These are phyloP conservation scores for Zangia roseola DNA, from an alignment of 768 basidiomycete genomes.

Conservation along the genomic window DNA sequence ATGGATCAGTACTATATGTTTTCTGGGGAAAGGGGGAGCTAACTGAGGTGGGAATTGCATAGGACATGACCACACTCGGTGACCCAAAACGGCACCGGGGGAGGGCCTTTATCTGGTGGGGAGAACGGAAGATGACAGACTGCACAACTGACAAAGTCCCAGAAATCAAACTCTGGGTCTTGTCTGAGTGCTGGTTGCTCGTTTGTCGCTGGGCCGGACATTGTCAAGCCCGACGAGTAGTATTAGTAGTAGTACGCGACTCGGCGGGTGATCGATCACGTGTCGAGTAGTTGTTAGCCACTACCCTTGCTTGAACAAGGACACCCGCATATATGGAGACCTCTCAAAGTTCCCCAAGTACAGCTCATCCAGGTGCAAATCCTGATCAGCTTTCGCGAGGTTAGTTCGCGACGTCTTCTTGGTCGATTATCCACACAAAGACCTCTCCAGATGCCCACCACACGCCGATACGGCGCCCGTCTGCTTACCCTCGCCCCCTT, in stretches of 20 bases:
- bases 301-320: no score
- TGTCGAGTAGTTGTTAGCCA: not conserved
- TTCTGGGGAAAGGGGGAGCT: constrained; percentile 13
- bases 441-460: not conserved
- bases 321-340: no score
- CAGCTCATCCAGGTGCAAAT: no score
- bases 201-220: constrained; percentile 14
- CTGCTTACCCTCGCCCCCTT: constrained; percentile 6
- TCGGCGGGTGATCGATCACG: constrained; percentile 17
- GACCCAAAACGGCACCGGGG: constrained; percentile 79
- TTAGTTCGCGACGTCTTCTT: no score
- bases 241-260: constrained; percentile 20
- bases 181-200: not conserved
- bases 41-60: constrained; percentile 85
- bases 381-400: no score
- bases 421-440: no score
- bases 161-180: constrained; percentile 55
- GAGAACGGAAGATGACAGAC: constrained; percentile 69
- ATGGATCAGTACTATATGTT: not conserved
- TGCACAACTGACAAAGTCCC: constrained; percentile 76
- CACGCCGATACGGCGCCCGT: not conserved
- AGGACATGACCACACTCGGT: constrained; percentile 86
- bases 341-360: no score
- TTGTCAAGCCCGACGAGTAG: not conserved
- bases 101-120: constrained; percentile 45